Evolutionary conservation across 306 rosid genomes (phyloP), one percentile per base, ranked within the genome.

Genomic region (Cajanus cajan): DNA sequence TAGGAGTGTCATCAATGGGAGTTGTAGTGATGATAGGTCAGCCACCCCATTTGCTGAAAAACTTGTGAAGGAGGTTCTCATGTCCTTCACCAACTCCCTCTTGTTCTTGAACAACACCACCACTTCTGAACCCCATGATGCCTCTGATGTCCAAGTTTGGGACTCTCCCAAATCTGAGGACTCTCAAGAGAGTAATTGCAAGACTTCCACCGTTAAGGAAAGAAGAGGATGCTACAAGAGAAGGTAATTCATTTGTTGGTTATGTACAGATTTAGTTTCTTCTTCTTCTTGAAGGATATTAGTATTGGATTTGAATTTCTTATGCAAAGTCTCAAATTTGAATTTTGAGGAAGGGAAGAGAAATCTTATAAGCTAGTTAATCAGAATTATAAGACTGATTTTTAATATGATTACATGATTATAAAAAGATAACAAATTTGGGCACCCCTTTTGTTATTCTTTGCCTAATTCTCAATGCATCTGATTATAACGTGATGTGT

Each of bases 211-310:
- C 5, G 45, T 55, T 22, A 87, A 84, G 68, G 87, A 87, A 69
- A 68, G 85, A 31, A 84, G 91, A 59, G 92, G 90, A 0, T 72
- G 82, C 15, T 82, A 90, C 82, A 92, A 87, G 74, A 86, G 93
- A 86, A 90, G 94, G 97, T 87, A 84, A 83, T 21, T 63, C 14
- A 4, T 31, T 5, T 7, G 8, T 24, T 66, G 14, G 11, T 12
- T 54, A 1, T 54, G 1, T 50, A 2, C 8, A 54, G 37, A 58
- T 54, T 12, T 12, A n/a, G n/a, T n/a, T n/a, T n/a, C n/a, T n/a
- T n/a, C n/a, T n/a, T n/a, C n/a, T n/a, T n/a, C n/a, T n/a, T n/a
- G n/a, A n/a, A n/a, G n/a, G n/a, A n/a, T n/a, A n/a, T n/a, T n/a
- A n/a, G n/a, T n/a, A n/a, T n/a, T n/a, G n/a, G n/a, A n/a, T n/a